phyloP scores from a whole-genome alignment of 352 stramenopile species.

The Globisporangium paddicum region DNA sequence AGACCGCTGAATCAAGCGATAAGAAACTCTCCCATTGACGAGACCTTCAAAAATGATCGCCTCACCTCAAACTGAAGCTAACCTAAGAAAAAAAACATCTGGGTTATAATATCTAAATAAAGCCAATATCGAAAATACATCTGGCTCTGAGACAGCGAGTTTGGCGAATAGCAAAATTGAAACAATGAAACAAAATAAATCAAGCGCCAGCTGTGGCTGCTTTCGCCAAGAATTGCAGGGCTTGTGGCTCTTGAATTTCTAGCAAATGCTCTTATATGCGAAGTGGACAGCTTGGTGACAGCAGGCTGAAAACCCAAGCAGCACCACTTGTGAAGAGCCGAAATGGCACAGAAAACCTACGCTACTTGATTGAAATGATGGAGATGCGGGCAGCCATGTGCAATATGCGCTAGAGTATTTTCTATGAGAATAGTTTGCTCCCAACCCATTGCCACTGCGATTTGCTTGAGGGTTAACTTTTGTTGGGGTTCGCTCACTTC shows the following conservation, averaged over 20 bases:
- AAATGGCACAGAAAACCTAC: neutral
- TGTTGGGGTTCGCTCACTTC: no score
- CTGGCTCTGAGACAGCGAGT: neutral
- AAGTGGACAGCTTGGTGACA: slow-evolving; percentile 1
- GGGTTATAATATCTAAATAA: neutral
- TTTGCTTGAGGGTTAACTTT: neutral
- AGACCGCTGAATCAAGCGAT: neutral
- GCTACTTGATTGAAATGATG: neutral
- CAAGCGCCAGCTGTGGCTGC: neutral
- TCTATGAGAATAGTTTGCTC: no score
- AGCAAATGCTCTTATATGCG: neutral
- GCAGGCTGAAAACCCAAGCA: slow-evolving; percentile 1
- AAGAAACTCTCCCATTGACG: neutral
- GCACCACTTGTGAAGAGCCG: neutral
- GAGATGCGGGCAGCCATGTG: neutral
- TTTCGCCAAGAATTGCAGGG: neutral
- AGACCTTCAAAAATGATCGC: neutral
- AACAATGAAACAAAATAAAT: neutral
- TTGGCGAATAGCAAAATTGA: neutral
- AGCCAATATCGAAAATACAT: neutral
- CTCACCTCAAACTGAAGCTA: neutral
- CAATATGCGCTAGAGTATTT: neutral
- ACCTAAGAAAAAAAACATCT: neutral
- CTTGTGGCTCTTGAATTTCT: neutral
- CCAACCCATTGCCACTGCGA: neutral